phyloP scores from a whole-genome alignment of 139 green algal species.

The Coccomyxa sp. region DNA sequence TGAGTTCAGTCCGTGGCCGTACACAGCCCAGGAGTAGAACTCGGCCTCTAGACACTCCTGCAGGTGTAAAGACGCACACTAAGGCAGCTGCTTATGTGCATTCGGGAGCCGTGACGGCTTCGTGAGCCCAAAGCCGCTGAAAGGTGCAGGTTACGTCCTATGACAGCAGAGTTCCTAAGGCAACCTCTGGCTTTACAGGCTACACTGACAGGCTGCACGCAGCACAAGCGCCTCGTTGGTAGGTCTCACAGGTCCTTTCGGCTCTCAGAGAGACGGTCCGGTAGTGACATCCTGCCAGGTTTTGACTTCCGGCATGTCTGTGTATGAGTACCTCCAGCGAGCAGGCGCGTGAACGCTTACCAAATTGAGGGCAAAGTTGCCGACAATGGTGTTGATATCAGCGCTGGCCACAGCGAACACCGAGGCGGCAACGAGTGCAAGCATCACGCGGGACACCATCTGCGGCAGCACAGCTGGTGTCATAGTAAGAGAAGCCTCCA shows the following conservation, averaged over 20 bases:
- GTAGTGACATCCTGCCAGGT: background rate
- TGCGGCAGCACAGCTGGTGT: background rate
- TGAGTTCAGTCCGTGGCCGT: background rate
- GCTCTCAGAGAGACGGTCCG: background rate
- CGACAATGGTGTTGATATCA: background rate
- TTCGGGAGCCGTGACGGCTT: background rate
- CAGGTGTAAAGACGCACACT: background rate
- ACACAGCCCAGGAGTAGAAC: conserved; percentile 1
- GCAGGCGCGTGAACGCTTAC: background rate
- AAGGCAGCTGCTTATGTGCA: background rate
- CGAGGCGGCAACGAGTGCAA: background rate
- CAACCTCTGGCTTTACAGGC: background rate
- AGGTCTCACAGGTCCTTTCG: background rate
- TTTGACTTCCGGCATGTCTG: background rate
- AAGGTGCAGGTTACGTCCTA: background rate
- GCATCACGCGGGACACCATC: background rate
- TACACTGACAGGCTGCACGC: background rate
- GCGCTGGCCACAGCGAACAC: background rate
- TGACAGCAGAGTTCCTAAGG: background rate
- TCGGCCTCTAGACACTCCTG: background rate
- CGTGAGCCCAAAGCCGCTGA: background rate
- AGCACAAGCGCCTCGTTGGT: background rate
- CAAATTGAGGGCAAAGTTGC: background rate
- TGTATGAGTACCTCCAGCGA: background rate
- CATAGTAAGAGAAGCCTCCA: background rate